Base-by-base conservation (phyloP, 2,329 filamentous ascomycete species). In the Talaromyces sp. region DNA sequence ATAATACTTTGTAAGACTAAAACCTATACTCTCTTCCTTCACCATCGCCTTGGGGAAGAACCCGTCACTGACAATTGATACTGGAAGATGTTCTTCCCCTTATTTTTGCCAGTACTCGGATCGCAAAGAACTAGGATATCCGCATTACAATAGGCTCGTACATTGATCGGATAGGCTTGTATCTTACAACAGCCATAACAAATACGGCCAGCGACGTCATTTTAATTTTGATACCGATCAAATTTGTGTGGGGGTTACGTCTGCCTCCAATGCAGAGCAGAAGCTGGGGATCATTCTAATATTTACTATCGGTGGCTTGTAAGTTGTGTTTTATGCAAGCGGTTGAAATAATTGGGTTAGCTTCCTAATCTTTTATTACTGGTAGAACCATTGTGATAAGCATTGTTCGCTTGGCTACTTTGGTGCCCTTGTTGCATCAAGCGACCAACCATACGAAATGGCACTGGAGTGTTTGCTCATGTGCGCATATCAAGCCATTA, bases 161-260 rank as follows among this genome's bases (percentile, higher is more conserved):
- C 33, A 61, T 70, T 10, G 54, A 64, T 47, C 61, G 61, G 31
- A 51, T 54, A 1, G 63, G 57, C 5, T 30, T 70, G 1, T 69
- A 68, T 52, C 60, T 68, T 3, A 67, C 68, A 9, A 68, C 65
- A 2, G 67, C 68, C 0, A 55, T 65, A 42, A 67, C 65, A 2
- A 70, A 70, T 56, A 69, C 66, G 10, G 27, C 63, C 2, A 69
- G 65, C n/a, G 69, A 71, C 47, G 40, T 71, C 0, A 47, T 64
- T 4, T 57, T 71, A 31, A 66, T 69, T 9, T 5, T 68, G 16
- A 66, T 70, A 10, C 68, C 68, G 0, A 59, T 68, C 9, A 63
- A 63, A 0, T 40, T 68, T 0, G 59, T 70, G 8, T 60, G 54
- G 31, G 31, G 42, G 6, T 59, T 68, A n/a, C 61, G 53, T 16